These are phyloP conservation scores for Earliella scabrosa DNA, from an alignment of 1,284 basidiomycete genomes.

Conservation along the genomic window DNA sequence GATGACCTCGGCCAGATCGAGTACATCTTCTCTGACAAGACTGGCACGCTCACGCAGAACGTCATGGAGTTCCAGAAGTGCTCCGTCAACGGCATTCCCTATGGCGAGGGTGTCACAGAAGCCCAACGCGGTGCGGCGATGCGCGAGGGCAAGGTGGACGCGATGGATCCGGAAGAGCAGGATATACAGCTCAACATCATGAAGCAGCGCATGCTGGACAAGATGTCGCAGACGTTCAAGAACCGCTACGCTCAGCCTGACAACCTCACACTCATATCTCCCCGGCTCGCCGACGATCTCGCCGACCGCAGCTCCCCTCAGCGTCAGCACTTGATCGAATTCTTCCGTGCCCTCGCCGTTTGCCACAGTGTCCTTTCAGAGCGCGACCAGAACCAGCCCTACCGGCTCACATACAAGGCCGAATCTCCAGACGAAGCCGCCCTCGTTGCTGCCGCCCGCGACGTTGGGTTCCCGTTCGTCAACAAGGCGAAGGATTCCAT, in stretches of 20 bases:
- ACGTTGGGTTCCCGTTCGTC: slow-evolving; percentile 93
- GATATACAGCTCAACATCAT: slow-evolving; percentile 63
- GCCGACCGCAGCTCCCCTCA: slow-evolving; percentile 66
- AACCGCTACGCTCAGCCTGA: slow-evolving; percentile 87
- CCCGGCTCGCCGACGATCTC: slow-evolving; percentile 81
- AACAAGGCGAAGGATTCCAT: slow-evolving; percentile 74
- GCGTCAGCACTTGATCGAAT: slow-evolving; percentile 73
- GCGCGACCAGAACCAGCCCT: slow-evolving; percentile 68
- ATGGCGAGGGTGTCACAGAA: slow-evolving; percentile 95
- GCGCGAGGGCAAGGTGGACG: slow-evolving; percentile 73
- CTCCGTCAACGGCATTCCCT: slow-evolving; percentile 82
- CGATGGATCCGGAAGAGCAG: slow-evolving; percentile 74
- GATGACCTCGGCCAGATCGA: slow-evolving; percentile 98
- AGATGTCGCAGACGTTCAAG: slow-evolving; percentile 81
- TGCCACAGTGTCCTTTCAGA: slow-evolving; percentile 93
- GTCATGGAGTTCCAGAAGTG: slow-evolving; percentile 99
- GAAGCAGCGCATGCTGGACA: slow-evolving; percentile 81
- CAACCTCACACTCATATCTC: slow-evolving; percentile 89
- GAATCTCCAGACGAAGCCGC: slow-evolving; percentile 97
- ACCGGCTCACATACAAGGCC: slow-evolving; percentile 88
- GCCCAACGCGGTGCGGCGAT: slow-evolving; percentile 92
- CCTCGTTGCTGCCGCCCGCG: slow-evolving; percentile 89
- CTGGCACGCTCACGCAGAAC: slow-evolving; percentile 94
- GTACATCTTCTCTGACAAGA: slow-evolving; percentile 98
- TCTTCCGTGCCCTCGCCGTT: slow-evolving; percentile 90